Conservation (phyloP, 2,329 filamentous ascomycete species). For the Ceratocystis albifundus region DNA sequence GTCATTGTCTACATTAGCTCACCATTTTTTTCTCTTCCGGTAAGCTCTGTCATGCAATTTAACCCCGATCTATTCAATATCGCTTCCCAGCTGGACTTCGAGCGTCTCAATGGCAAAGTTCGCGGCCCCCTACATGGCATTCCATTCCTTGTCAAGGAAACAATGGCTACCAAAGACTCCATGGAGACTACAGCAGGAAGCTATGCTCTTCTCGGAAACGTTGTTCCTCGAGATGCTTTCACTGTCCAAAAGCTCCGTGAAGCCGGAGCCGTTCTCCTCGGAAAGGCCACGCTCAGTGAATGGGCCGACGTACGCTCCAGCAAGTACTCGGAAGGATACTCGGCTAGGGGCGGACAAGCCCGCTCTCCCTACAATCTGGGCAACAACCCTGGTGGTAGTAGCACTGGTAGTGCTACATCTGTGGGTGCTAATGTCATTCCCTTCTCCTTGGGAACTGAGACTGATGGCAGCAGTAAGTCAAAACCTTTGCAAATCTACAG, state of each 20-base stretch:
- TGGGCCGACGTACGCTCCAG: constrained; percentile 63
- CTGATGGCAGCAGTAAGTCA: constrained; percentile 48
- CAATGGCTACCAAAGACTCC: constrained; percentile 55
- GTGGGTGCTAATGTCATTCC: constrained; percentile 52
- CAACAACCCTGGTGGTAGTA: constrained; percentile 56
- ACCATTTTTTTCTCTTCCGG: neutral
- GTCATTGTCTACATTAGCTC: neutral
- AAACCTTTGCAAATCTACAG: neutral
- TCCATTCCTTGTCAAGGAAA: constrained; percentile 64
- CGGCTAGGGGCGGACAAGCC: constrained; percentile 50
- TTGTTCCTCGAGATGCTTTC: constrained; percentile 56
- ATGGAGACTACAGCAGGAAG: constrained; percentile 65
- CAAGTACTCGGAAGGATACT: constrained; percentile 58
- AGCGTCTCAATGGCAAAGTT: constrained; percentile 44
- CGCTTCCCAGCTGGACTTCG: constrained; percentile 47
- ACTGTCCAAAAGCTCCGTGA: constrained; percentile 50
- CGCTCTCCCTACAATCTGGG: constrained; percentile 58
- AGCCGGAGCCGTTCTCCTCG: constrained; percentile 57
- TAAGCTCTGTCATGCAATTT: constrained; percentile 48
- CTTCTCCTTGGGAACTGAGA: constrained; percentile 62
- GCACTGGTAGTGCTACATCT: constrained; percentile 53
- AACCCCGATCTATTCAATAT: constrained; percentile 58
- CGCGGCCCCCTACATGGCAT: constrained; percentile 63
- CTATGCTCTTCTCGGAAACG: constrained; percentile 52
- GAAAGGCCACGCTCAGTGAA: constrained; percentile 59